Base-by-base conservation (phyloP, 192 early-diverging fungal species). In the Rhizophagus sp. region DNA sequence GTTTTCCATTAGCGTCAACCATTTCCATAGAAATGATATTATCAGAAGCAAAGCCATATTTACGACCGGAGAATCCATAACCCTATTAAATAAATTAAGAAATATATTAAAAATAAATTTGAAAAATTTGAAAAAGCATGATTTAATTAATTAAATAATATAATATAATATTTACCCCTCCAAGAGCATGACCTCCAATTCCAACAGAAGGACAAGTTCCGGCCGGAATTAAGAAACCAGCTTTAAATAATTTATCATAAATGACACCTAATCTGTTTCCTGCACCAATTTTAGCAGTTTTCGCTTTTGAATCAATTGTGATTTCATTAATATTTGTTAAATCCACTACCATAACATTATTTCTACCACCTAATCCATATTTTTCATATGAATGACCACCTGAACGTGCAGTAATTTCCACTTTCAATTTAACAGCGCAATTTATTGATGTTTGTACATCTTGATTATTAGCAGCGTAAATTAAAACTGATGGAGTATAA, bases 321-420 rank as follows among this genome's bases (percentile, higher is more conserved):
- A 86, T 67, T 12, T 65, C 61, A 24, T 84, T 74, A 62, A 86
- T 72, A 11, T 67, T 39, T 49, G 78, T 86, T 17, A 88, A 39
- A 80, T 89, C 88, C n/a, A 89, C 79, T 1, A 89, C 79, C 52
- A 89, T 64, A n/a, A 81, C 65, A 62, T 81, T 79, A 73, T 88
- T 83, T 68, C 82, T 77, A 12, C 83, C 83, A 47, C 83, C 83
- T 4, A 84, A 79, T 8, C 78, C 52, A 24, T 89, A 84, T 25
- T 78, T 85, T 85, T 89, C 88, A 69, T 84, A 89, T 7, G 86
- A 87, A 72, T 89, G 88, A 8, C 89, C 89, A 36, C 89, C 89
- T 8, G 83, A 84, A 13, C 89, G 77, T 34, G 83, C 83, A 7
- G 81, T 73, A 9, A 87, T 81, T 24, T 77, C 39, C 34, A 84